Conservation (phyloP, 208 protist genomes). For the Leptomonas pyrrhocoris region DNA sequence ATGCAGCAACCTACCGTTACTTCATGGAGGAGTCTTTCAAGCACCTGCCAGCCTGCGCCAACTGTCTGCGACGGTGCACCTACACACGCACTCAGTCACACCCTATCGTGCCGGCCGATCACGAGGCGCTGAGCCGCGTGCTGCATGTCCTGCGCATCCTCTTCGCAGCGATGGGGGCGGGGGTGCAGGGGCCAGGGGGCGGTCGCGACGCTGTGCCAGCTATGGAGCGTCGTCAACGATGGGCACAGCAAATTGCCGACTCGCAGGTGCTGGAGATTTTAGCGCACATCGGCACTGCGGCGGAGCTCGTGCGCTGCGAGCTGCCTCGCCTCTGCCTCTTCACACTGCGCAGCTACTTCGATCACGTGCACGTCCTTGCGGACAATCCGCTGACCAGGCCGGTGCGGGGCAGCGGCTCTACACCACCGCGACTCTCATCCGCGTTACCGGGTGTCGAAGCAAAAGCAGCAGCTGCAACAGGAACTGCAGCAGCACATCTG, state of each 20-base stretch:
- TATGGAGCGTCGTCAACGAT: neutral
- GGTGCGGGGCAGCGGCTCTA: neutral
- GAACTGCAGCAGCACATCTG: neutral
- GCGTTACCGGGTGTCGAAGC: too few species aligned
- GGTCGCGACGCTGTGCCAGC: neutral
- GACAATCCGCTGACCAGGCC: neutral
- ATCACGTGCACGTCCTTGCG: slow-evolving; percentile 12
- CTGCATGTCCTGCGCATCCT: slow-evolving; percentile 18
- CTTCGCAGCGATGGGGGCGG: slow-evolving; percentile 14
- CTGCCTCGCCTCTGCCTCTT: slow-evolving; percentile 23
- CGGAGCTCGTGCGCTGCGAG: slow-evolving; percentile 14
- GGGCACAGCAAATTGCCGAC: slow-evolving; percentile 19
- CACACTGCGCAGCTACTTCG: slow-evolving; percentile 23
- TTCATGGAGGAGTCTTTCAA: slow-evolving; percentile 24
- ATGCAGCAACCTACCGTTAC: neutral
- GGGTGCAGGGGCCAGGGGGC: neutral
- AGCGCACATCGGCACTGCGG: slow-evolving; percentile 22
- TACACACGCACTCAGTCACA: slow-evolving; percentile 25
- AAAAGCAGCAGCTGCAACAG: neutral
- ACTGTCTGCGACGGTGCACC: slow-evolving; percentile 28
- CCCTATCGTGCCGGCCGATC: slow-evolving; percentile 14
- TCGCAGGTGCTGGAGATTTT: slow-evolving; percentile 28
- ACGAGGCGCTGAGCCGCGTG: slow-evolving; percentile 21
- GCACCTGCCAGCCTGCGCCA: slow-evolving; percentile 23
- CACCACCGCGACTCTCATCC: neutral